Evolutionary conservation across 768 basidiomycete species (phyloP).

Genomic region (Rhizopogon vinicolor): DNA sequence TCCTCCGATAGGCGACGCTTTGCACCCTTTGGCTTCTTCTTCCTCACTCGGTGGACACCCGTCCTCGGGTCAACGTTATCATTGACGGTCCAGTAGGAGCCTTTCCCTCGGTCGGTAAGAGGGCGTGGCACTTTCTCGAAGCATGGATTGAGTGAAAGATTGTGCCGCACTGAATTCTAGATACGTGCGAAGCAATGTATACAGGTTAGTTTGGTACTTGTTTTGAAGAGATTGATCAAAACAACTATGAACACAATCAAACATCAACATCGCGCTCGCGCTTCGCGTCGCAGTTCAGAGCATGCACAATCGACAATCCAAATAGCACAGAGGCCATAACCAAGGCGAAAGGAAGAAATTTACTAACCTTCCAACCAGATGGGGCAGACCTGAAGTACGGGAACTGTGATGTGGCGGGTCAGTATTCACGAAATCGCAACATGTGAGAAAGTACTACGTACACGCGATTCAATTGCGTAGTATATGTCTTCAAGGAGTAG

Average conservation of each 20-base stretch:
- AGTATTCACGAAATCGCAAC: constrained; percentile 4
- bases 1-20: constrained; percentile 50
- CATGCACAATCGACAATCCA: constrained; percentile 2
- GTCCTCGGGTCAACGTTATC: constrained; percentile 87
- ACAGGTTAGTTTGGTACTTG: constrained; percentile 24
- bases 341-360: not conserved
- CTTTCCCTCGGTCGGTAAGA: constrained; percentile 85
- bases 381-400: constrained; percentile 86
- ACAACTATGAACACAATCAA: constrained; percentile 60
- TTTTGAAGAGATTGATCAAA: constrained; percentile 31
- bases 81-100: constrained; percentile 90
- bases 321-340: not conserved
- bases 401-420: constrained; percentile 45
- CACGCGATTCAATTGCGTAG: constrained; percentile 86
- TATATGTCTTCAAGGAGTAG: constrained; percentile 86
- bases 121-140: constrained; percentile 92
- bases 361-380: constrained; percentile 86
- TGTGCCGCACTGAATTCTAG: constrained; percentile 89
- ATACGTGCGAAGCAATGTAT: constrained; percentile 4
- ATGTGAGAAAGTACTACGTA: constrained; percentile 33
- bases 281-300: constrained; percentile 8
- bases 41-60: constrained; percentile 83
- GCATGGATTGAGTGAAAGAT: constrained; percentile 85
- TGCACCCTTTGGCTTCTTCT: constrained; percentile 71
- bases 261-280: constrained; percentile 63